Percentiles rank a stretch among this genome's conserved stretches.
These are phyloP conservation scores for Nicotiana tomentosiformis DNA, from an alignment of 257 asterid species.

Conservation along the genomic window DNA sequence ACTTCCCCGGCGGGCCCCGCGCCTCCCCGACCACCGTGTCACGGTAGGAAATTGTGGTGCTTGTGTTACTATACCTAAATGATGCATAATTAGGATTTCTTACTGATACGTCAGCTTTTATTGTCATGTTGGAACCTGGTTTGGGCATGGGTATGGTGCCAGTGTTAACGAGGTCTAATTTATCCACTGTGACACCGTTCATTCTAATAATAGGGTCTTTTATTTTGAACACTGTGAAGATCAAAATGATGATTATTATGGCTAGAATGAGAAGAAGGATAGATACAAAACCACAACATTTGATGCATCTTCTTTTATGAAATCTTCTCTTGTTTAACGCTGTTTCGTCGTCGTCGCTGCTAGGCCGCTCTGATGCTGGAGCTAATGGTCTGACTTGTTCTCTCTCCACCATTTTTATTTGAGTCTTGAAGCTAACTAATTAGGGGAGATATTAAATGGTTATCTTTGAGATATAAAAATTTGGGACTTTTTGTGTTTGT, in stretches of 20 bases:
- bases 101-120: conserved; percentile 69
- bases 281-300: conserved; percentile 34
- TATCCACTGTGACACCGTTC: conserved; percentile 40
- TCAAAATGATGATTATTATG: conserved; percentile 28
- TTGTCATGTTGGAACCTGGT: conserved; percentile 57
- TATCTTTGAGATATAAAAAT: neutral
- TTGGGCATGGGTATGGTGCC: conserved; percentile 29
- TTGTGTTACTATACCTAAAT: conserved; percentile 59
- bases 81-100: conserved; percentile 71
- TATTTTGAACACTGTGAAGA: conserved; percentile 68
- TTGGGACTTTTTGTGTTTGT: neutral
- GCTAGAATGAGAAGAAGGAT: conserved; percentile 46
- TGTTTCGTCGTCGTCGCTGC: conserved; percentile 46
- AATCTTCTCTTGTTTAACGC: neutral
- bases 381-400: conserved; percentile 77
- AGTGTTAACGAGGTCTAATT: conserved; percentile 30
- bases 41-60: conserved; percentile 50
- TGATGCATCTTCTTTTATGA: conserved; percentile 38
- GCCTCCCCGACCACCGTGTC: conserved; percentile 66
- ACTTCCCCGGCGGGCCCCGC: conserved; percentile 63
- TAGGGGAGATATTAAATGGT: neutral
- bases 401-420: conserved; percentile 28
- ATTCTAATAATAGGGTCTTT: conserved; percentile 50
- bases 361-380: conserved; percentile 36
- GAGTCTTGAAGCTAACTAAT: neutral